A percentile compares a stretch with the other conserved stretches of the same genome.
phyloP scores from a whole-genome alignment of 768 basidiomycete genomes.

The Pisolithus sp. region DNA sequence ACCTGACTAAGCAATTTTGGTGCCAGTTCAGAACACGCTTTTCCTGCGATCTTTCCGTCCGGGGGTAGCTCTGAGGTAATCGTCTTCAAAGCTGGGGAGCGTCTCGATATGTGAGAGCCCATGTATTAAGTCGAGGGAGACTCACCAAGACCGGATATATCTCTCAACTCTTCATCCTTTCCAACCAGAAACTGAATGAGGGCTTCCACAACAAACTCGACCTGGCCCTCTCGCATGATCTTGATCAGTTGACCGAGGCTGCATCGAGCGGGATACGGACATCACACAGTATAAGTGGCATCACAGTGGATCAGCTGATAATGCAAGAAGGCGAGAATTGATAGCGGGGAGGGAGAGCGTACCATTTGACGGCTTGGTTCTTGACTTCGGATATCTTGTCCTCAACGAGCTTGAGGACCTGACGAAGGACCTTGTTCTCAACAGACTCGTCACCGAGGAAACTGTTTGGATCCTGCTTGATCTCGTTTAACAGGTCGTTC shows the following conservation, averaged over 20 bases:
- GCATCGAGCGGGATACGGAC: not conserved
- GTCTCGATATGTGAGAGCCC: constrained; percentile 1
- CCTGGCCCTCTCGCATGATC: constrained; percentile 74
- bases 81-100: constrained; percentile 75
- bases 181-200: constrained; percentile 81
- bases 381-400: constrained; percentile 98
- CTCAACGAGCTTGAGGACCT: constrained; percentile 81
- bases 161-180: constrained; percentile 87
- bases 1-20: constrained; percentile 79
- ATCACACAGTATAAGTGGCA: not conserved
- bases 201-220: constrained; percentile 84
- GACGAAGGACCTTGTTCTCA: constrained; percentile 78
- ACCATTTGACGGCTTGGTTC: constrained; percentile 96
- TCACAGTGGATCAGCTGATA: not conserved
- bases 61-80: constrained; percentile 87
- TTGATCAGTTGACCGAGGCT: constrained; percentile 90
- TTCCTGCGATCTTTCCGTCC: constrained; percentile 70
- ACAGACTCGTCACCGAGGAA: constrained; percentile 81
- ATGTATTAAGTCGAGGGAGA: not conserved
- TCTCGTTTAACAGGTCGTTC: constrained; percentile 87
- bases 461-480: constrained; percentile 66
- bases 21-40: constrained; percentile 77
- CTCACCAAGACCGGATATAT: constrained; percentile 88
- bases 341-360: constrained; percentile 11
- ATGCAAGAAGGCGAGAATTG: not conserved